These are phyloP conservation scores for Colletotrichum gigasporum DNA, from an alignment of 2,329 filamentous ascomycete species.

Conservation along the genomic window DNA sequence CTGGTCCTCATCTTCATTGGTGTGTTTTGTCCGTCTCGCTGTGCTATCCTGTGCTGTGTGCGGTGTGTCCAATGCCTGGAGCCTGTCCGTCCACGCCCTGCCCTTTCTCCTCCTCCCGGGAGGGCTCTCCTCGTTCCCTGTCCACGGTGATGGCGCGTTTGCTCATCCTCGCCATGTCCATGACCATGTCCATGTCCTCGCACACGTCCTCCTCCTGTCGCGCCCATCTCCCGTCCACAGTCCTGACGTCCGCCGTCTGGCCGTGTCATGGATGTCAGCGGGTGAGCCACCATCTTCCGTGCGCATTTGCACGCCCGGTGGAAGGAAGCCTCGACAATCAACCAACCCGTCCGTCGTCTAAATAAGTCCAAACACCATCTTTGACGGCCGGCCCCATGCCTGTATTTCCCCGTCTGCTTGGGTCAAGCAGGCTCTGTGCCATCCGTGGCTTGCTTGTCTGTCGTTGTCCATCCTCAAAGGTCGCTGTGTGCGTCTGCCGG, in stretches of 20 bases:
- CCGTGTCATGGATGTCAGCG: slow-evolving; percentile 9
- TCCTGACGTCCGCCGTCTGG: slow-evolving; percentile 16
- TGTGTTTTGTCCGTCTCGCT: background rate
- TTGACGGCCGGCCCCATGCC: slow-evolving; percentile 15
- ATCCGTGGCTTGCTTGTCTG: background rate
- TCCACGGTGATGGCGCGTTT: background rate
- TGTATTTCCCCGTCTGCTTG: slow-evolving; percentile 21
- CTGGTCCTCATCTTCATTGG: background rate
- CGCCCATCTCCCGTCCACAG: background rate
- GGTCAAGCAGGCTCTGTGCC: slow-evolving; percentile 17
- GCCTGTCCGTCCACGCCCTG: slow-evolving; percentile 13
- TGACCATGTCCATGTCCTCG: slow-evolving; percentile 4
- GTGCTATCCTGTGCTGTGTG: no score
- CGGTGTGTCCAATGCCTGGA: slow-evolving; percentile 19
- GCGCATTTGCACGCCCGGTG: slow-evolving; percentile 9
- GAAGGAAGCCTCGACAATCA: slow-evolving; percentile 22
- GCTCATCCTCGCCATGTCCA: slow-evolving; percentile 2
- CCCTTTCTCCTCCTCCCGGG: background rate
- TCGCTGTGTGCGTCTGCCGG: slow-evolving; percentile 4
- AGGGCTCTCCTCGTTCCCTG: background rate
- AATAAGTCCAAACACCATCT: slow-evolving; percentile 26
- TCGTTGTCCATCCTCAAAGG: slow-evolving; percentile 5
- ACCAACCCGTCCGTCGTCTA: slow-evolving; percentile 13
- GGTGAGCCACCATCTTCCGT: slow-evolving; percentile 1
- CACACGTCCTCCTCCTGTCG: no score